Base-by-base conservation (phyloP, 257 asterid species). In the Scutellaria baicalensis region DNA sequence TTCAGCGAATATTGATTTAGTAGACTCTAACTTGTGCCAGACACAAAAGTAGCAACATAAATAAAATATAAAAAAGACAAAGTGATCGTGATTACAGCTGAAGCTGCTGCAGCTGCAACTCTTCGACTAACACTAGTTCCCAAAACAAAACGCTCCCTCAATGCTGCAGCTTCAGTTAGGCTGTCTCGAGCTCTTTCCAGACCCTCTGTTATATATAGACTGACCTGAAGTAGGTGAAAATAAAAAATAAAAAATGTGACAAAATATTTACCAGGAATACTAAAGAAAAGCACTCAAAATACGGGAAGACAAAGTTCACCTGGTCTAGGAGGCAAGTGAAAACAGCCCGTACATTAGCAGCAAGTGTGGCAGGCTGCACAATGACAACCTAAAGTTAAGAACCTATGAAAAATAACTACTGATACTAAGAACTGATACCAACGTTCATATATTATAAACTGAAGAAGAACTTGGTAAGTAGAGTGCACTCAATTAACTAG, bases 91-190 rank as follows among this genome's bases (percentile, higher is more conserved):
- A 57, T 91, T 94, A 94, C 97, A 73, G 92, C 96, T 74, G 99
- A 91, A 79, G 97, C 92, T 73, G 99, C 97, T 18, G 97, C 96
- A 39, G 96, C 96, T 78, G 99, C 97, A 75, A 91, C 97, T 83
- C 97, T 84, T 78, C 96, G 89, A 83, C 97, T 91, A 57, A 93
- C 79, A 60, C 83, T 89, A 78, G 92, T 82, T 81, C 96, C 97
- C 75, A 91, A 58, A 65, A 89, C 96, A 86, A 88, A 94, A 68
- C 97, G 87, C 80, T 94, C 99, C 95, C 97, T 89, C 68, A 87
- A 77, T 69, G 96, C 86, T 57, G 97, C 95, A 79, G 99, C 99
- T 83, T 94, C 99, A 49, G 88, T 89, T 58, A 94, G 86, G 81
- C 96, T 77, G 72, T 94, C 97, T 61, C 97, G 89, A 64, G 97